Conservation (phyloP, 2,329 filamentous ascomycete genomes). For the Chalaropsis ovoidea region DNA sequence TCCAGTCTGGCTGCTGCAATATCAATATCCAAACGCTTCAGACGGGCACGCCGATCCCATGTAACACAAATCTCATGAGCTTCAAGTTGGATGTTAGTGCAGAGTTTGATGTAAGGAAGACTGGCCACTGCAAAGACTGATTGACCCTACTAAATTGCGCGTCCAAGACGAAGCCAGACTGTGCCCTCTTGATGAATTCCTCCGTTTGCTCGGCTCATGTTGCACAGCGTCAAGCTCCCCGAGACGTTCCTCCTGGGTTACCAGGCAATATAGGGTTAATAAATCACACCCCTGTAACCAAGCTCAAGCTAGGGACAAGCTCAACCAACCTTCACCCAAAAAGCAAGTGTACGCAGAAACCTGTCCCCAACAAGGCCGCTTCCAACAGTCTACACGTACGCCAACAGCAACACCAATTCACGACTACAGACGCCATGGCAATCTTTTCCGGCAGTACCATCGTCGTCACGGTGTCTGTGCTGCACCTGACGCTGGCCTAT, state of each 20-base stretch:
- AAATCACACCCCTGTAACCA: not conserved
- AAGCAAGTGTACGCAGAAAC: not conserved
- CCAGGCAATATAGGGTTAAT: not conserved
- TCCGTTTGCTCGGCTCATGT: not conserved
- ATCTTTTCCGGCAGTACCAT: conserved; percentile 71
- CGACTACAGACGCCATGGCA: conserved; percentile 50
- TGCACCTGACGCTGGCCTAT: conserved; percentile 73
- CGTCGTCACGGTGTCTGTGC: conserved; percentile 70
- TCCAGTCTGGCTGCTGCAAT: too few species aligned
- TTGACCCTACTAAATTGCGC: too few species aligned
- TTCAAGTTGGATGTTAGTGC: too few species aligned
- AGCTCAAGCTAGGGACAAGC: not conserved
- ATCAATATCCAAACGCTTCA: too few species aligned
- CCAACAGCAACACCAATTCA: conserved; percentile 17
- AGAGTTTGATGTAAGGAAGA: too few species aligned
- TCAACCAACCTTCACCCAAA: not conserved
- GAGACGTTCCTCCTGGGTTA: not conserved
- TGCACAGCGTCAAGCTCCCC: too few species aligned
- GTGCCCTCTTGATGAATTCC: too few species aligned
- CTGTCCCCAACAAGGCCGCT: not conserved
- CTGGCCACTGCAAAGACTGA: too few species aligned
- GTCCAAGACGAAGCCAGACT: too few species aligned
- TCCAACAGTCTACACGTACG: not conserved
- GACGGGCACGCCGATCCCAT: too few species aligned
- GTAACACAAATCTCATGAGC: too few species aligned